Percentiles rank a stretch among this genome's conserved stretches.
Conservation (phyloP, 2,329 filamentous ascomycete species). For the Talaromyces sp. region DNA sequence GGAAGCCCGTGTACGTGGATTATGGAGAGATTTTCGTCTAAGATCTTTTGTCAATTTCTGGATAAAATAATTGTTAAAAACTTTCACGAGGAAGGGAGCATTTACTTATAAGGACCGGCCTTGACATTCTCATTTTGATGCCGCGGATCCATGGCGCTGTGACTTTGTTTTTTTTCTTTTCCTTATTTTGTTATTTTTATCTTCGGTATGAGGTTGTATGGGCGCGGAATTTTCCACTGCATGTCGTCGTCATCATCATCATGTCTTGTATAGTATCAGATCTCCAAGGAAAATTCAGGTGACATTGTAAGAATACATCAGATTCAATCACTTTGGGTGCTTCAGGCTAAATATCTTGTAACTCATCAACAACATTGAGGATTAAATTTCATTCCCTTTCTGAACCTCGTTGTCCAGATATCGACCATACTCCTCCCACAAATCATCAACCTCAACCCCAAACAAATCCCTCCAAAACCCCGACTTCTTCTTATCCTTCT, state of each 20-base stretch:
- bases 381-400: not conserved
- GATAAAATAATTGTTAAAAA: slow-evolving; percentile 24
- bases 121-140: slow-evolving; percentile 14
- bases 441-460: slow-evolving; percentile 61
- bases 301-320: slow-evolving; percentile 13
- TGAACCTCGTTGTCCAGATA: slow-evolving; percentile 42
- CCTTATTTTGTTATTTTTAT: slow-evolving; percentile 21
- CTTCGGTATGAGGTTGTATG: slow-evolving; percentile 19
- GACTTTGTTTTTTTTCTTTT: slow-evolving; percentile 8
- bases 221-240: slow-evolving; percentile 21
- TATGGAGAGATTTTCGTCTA: slow-evolving; percentile 66
- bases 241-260: slow-evolving; percentile 26
- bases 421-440: slow-evolving; percentile 72
- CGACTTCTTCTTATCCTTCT: slow-evolving; percentile 5
- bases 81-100: slow-evolving; percentile 29
- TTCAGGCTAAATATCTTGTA: slow-evolving; percentile 9
- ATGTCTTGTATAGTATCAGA: slow-evolving; percentile 38
- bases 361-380: not conserved
- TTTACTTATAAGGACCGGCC: slow-evolving; percentile 23
- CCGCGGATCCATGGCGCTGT: slow-evolving; percentile 18
- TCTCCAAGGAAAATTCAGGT: slow-evolving; percentile 12
- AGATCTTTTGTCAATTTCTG: slow-evolving; percentile 22
- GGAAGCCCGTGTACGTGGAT: slow-evolving; percentile 68
- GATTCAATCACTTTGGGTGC: not conserved
- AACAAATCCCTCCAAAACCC: slow-evolving; percentile 53